Conservation (phyloP, 305 asterid species). For the Fraxinus platypoda region DNA sequence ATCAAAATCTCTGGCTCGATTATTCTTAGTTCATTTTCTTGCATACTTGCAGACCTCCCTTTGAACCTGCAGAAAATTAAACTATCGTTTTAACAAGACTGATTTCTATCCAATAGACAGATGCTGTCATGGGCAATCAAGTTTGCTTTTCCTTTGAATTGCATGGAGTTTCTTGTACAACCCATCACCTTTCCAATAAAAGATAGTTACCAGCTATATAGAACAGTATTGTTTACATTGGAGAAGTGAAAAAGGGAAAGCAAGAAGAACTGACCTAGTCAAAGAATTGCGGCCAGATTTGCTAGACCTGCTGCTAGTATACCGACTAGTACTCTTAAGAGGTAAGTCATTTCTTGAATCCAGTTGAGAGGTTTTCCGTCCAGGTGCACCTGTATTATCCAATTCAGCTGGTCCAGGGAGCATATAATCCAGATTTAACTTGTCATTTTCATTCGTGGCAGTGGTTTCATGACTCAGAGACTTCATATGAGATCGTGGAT, state of each 20-base stretch:
- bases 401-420: conserved; percentile 63
- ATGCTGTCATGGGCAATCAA: neutral
- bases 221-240: neutral
- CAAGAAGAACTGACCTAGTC: conserved; percentile 51
- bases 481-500: conserved; percentile 56
- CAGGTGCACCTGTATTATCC: conserved; percentile 48
- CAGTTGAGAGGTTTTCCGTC: conserved; percentile 40
- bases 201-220: neutral
- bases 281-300: conserved; percentile 65
- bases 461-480: conserved; percentile 49
- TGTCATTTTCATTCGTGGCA: conserved; percentile 36
- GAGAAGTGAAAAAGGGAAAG: conserved; percentile 2
- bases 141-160: neutral
- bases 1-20: conserved; percentile 76
- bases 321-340: conserved; percentile 39
- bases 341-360: conserved; percentile 32
- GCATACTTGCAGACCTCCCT: conserved; percentile 46
- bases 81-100: conserved; percentile 6
- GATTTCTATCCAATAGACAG: conserved; percentile 10
- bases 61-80: conserved; percentile 50
- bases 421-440: conserved; percentile 51
- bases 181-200: neutral
- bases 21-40: conserved; percentile 40
- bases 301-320: conserved; percentile 43
- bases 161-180: neutral